These are phyloP conservation scores for Aspergillus sp. DNA, from an alignment of 2,329 filamentous ascomycete genomes.

Conservation along the genomic window DNA sequence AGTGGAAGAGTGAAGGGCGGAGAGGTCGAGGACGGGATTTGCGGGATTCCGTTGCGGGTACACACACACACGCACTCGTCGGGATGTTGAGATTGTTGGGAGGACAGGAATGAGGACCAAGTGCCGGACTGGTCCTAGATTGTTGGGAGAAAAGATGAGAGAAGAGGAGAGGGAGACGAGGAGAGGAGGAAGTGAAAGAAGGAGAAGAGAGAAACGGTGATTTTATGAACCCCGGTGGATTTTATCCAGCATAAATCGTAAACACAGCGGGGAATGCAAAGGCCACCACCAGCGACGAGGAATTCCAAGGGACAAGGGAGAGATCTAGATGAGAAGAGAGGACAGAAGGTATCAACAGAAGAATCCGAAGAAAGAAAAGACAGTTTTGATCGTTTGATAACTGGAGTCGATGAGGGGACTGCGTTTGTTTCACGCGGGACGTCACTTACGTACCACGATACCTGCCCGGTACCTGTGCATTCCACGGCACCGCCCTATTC, in stretches of 20 bases:
- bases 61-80: not conserved
- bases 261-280: not conserved
- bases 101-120: not conserved
- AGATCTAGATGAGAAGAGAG: not conserved
- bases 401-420: conserved; percentile 1
- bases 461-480: conserved; percentile 1
- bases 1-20: too few species aligned
- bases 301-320: not conserved
- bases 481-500: not conserved
- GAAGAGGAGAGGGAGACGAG: not conserved
- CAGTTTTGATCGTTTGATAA: not conserved
- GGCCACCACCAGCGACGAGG: not conserved
- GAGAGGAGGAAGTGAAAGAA: not conserved
- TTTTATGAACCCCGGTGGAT: too few species aligned
- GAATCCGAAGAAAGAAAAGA: not conserved
- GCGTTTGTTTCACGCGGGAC: conserved; percentile 6
- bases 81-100: not conserved
- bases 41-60: conserved; percentile 11
- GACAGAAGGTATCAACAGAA: not conserved
- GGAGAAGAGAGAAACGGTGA: not conserved
- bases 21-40: not conserved
- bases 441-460: conserved; percentile 4
- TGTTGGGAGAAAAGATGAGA: not conserved
- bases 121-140: conserved; percentile 4
- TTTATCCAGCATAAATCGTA: not conserved